These are phyloP conservation scores for Copromyces sp. DNA, from an alignment of 495 filamentous ascomycete genomes.

Conservation along the genomic window DNA sequence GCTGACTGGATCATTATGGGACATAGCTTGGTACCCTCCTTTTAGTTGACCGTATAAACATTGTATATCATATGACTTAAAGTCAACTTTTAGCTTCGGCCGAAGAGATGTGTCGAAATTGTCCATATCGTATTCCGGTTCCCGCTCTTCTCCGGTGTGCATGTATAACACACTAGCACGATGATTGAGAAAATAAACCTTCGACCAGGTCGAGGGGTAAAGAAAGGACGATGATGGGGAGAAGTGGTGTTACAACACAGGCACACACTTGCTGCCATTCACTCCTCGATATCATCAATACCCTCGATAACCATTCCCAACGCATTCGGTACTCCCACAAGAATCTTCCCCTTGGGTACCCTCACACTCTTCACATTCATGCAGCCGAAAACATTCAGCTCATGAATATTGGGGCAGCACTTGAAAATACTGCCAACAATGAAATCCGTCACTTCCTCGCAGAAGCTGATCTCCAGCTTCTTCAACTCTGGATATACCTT, in stretches of 20 bases:
- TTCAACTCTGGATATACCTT: constrained; percentile 53
- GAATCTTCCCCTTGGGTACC: constrained; percentile 61
- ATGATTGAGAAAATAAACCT: neutral
- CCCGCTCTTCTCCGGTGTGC: neutral
- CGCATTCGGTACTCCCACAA: constrained; percentile 70
- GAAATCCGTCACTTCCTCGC: constrained; percentile 60
- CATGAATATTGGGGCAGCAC: constrained; percentile 60
- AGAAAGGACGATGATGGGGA: neutral
- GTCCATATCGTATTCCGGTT: neutral
- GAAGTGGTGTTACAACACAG: neutral
- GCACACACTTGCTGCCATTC: neutral
- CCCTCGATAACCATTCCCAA: constrained; percentile 46
- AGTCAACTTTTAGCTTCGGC: neutral
- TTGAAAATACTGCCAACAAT: constrained; percentile 64
- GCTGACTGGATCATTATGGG: neutral
- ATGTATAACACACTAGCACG: neutral
- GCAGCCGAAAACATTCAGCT: constrained; percentile 73
- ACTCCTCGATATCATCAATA: constrained; percentile 13
- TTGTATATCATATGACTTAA: neutral
- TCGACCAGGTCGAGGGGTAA: neutral
- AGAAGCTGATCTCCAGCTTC: constrained; percentile 71
- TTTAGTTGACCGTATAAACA: neutral
- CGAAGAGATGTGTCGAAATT: neutral
- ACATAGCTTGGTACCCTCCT: neutral
- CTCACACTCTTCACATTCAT: constrained; percentile 62